Percentiles rank a stretch among this genome's conserved stretches.
Evolutionary conservation across 2,329 filamentous ascomycete species (phyloP).

Genomic region (Fusarium heterosporum): DNA sequence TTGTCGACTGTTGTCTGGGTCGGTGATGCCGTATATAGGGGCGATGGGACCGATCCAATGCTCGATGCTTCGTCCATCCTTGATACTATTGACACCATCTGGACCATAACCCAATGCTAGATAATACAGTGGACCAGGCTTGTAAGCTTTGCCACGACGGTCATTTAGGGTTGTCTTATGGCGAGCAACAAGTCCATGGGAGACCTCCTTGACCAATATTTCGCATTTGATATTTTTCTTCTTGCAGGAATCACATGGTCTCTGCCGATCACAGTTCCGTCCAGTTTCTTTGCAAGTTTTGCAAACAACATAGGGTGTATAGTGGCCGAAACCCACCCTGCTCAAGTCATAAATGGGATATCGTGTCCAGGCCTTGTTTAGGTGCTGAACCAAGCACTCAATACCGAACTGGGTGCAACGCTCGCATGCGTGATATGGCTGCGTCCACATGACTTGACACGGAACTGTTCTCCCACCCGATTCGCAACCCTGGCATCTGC

Average conservation of each 20-base stretch:
- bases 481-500: slow-evolving; percentile 22
- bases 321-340: slow-evolving; percentile 50
- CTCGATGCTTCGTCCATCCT: slow-evolving; percentile 34
- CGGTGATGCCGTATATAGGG: slow-evolving; percentile 24
- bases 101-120: slow-evolving; percentile 47
- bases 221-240: slow-evolving; percentile 3
- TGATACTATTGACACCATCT: slow-evolving; percentile 40
- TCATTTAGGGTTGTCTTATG: background rate
- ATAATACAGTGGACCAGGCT: slow-evolving; percentile 52
- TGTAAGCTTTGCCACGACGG: too few relatives aligned
- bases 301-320: slow-evolving; percentile 45
- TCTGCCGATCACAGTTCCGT: slow-evolving; percentile 51
- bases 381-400: slow-evolving; percentile 38
- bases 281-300: slow-evolving; percentile 23
- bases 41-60: slow-evolving; percentile 44
- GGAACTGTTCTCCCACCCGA: background rate
- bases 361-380: too few relatives aligned
- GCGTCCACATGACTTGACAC: slow-evolving; percentile 18
- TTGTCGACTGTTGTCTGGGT: background rate
- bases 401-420: slow-evolving; percentile 50
- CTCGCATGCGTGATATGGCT: slow-evolving; percentile 21
- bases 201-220: background rate
- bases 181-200: slow-evolving; percentile 19
- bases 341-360: slow-evolving; percentile 47
- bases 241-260: slow-evolving; percentile 54